phyloP scores from a whole-genome alignment of 2,329 filamentous ascomycete genomes.

The Alternaria solani region DNA sequence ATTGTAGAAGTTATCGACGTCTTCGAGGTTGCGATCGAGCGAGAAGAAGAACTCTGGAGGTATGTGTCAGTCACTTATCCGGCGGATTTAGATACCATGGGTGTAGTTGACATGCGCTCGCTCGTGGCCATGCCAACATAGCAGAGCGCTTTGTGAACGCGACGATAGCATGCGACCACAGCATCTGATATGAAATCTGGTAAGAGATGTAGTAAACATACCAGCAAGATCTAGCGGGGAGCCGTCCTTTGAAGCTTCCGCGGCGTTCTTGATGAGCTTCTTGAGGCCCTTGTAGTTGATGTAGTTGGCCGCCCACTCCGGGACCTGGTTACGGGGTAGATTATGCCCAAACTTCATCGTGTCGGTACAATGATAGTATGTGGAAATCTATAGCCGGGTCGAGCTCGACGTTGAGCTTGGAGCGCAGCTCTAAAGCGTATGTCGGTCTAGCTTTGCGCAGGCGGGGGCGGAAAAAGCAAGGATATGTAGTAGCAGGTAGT shows the following conservation, averaged over 20 bases:
- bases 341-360: slow-evolving; percentile 61
- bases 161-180: no score
- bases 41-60: slow-evolving; percentile 90
- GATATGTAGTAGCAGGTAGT: slow-evolving; percentile 18
- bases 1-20: slow-evolving; percentile 96
- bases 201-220: slow-evolving; percentile 57
- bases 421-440: background rate
- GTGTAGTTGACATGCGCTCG: background rate
- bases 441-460: slow-evolving; percentile 14
- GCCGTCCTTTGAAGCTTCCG: slow-evolving; percentile 70
- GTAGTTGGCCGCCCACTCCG: slow-evolving; percentile 84
- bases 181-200: background rate
- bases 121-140: background rate
- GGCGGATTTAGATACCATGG: background rate
- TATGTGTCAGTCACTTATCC: slow-evolving; percentile 12
- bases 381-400: background rate
- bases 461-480: slow-evolving; percentile 22
- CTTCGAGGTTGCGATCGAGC: slow-evolving; percentile 95
- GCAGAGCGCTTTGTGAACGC: background rate
- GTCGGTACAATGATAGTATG: slow-evolving; percentile 1
- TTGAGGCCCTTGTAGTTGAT: slow-evolving; percentile 94
- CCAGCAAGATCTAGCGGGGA: slow-evolving; percentile 88
- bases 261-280: slow-evolving; percentile 88
- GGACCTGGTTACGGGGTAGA: slow-evolving; percentile 82
- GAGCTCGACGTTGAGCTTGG: slow-evolving; percentile 3